These are phyloP conservation scores for Trypanosoma avium DNA, from an alignment of 208 protist genomes.

Conservation along the genomic window DNA sequence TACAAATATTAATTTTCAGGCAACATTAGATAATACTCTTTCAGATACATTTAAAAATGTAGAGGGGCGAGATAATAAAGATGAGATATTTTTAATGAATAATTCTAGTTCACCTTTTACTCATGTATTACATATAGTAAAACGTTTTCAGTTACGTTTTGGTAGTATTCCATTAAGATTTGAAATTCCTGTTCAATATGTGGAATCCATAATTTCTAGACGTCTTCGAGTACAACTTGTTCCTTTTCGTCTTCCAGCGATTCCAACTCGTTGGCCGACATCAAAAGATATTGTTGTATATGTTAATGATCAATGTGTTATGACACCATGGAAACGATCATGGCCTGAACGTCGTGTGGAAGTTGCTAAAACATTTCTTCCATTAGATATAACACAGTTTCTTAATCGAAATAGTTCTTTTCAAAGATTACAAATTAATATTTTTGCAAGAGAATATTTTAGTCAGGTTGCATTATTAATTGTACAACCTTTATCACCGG, in stretches of 20 bases:
- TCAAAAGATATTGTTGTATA: slow-evolving; percentile 75
- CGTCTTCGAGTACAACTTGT: slow-evolving; percentile 65
- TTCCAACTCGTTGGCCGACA: slow-evolving; percentile 63
- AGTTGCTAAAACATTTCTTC: slow-evolving; percentile 71
- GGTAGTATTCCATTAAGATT: slow-evolving; percentile 64
- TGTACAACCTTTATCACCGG: slow-evolving; percentile 42
- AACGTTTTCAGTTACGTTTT: slow-evolving; percentile 62
- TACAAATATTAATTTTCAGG: no score
- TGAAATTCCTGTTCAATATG: slow-evolving; percentile 63
- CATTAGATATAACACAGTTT: slow-evolving; percentile 77
- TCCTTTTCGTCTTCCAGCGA: slow-evolving; percentile 55
- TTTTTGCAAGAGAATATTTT: slow-evolving; percentile 71
- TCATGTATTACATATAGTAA: slow-evolving; percentile 47
- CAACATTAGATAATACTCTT: neutral
- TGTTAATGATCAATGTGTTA: slow-evolving; percentile 70
- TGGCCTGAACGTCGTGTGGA: slow-evolving; percentile 70
- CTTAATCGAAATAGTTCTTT: slow-evolving; percentile 26
- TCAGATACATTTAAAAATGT: neutral
- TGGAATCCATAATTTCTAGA: slow-evolving; percentile 44
- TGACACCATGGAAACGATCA: slow-evolving; percentile 65
- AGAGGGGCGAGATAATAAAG: slow-evolving; percentile 5
- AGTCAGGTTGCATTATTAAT: slow-evolving; percentile 47
- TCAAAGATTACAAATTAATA: slow-evolving; percentile 61
- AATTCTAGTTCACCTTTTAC: slow-evolving; percentile 61
- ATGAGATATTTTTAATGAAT: slow-evolving; percentile 52